Percentiles rank a stretch among this genome's conserved stretches.
Conservation (phyloP, 2,329 filamentous ascomycete species). For the Apiospora saccharicola region DNA sequence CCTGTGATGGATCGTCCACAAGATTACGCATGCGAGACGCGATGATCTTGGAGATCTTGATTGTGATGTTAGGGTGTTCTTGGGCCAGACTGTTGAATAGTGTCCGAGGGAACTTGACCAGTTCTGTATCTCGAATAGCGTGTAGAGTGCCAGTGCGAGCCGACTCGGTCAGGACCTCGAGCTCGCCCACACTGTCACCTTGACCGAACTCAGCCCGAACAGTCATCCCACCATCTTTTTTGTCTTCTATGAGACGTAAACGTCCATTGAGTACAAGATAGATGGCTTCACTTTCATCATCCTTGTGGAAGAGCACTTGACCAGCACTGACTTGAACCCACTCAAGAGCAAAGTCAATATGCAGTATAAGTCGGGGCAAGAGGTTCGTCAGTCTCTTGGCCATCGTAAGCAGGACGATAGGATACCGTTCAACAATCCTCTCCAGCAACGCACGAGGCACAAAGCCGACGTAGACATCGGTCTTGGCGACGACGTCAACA, state of each 20-base stretch:
- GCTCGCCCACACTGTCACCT: slow-evolving; percentile 95
- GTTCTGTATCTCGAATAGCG: slow-evolving; percentile 93
- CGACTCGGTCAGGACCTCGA: slow-evolving; percentile 96
- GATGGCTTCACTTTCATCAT: slow-evolving; percentile 96
- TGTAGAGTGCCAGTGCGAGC: slow-evolving; percentile 89
- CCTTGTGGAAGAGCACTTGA: slow-evolving; percentile 92
- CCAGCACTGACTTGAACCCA: slow-evolving; percentile 98
- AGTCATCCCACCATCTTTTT: slow-evolving; percentile 80
- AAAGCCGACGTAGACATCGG: slow-evolving; percentile 97
- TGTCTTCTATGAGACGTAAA: slow-evolving; percentile 83
- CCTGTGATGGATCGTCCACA: slow-evolving; percentile 79
- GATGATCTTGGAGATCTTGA: slow-evolving; percentile 99
- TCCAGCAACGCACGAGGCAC: slow-evolving; percentile 86
- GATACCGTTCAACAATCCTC: slow-evolving; percentile 90
- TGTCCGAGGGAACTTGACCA: slow-evolving; percentile 94
- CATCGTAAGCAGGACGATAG: slow-evolving; percentile 92
- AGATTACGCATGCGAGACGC: slow-evolving; percentile 91
- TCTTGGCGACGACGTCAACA: slow-evolving; percentile 96
- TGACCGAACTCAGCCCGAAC: slow-evolving; percentile 94
- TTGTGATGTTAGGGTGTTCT: slow-evolving; percentile 97
- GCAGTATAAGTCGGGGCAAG: slow-evolving; percentile 86
- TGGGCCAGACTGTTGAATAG: slow-evolving; percentile 97
- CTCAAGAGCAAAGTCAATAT: slow-evolving; percentile 97
- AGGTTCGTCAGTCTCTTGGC: slow-evolving; percentile 92
- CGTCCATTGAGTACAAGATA: slow-evolving; percentile 97